These are phyloP conservation scores for Tillandsia leiboldiana DNA, from an alignment of 176 grass and related monocot genomes.

Conservation along the genomic window DNA sequence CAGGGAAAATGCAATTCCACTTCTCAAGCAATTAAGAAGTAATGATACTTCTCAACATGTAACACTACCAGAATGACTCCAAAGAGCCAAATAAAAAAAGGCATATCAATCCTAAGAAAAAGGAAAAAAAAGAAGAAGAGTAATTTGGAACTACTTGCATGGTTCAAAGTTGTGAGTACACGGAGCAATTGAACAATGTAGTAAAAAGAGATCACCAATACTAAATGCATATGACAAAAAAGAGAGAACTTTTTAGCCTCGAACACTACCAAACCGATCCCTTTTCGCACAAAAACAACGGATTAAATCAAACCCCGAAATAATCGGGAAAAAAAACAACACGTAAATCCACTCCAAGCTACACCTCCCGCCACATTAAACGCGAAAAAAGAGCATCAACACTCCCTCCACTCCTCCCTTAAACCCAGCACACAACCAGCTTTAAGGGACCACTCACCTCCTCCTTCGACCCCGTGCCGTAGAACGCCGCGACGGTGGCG, in stretches of 20 bases:
- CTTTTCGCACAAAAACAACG: background rate
- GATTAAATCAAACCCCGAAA: background rate
- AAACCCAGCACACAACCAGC: no score
- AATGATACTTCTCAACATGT: no score
- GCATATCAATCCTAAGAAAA: no score
- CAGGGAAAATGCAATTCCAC: no score
- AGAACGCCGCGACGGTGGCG: slow-evolving; percentile 94
- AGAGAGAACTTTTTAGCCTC: background rate
- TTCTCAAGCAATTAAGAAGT: no score
- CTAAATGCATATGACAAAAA: background rate
- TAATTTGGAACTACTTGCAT: no score
- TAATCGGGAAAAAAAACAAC: background rate
- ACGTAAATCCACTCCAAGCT: background rate
- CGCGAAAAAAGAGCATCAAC: background rate
- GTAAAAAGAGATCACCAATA: background rate
- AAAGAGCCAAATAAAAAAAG: no score
- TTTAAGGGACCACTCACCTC: slow-evolving; percentile 39
- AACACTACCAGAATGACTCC: no score
- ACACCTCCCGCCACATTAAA: background rate
- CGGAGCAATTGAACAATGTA: no score
- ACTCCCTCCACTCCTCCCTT: background rate
- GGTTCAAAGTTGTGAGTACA: no score
- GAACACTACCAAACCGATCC: background rate
- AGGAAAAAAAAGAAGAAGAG: no score
- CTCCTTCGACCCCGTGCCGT: slow-evolving; percentile 98